Percentiles rank a stretch among this genome's conserved stretches.
Evolutionary conservation across 2,329 filamentous ascomycete species (phyloP).

Genomic region (Rutstroemia sp.): DNA sequence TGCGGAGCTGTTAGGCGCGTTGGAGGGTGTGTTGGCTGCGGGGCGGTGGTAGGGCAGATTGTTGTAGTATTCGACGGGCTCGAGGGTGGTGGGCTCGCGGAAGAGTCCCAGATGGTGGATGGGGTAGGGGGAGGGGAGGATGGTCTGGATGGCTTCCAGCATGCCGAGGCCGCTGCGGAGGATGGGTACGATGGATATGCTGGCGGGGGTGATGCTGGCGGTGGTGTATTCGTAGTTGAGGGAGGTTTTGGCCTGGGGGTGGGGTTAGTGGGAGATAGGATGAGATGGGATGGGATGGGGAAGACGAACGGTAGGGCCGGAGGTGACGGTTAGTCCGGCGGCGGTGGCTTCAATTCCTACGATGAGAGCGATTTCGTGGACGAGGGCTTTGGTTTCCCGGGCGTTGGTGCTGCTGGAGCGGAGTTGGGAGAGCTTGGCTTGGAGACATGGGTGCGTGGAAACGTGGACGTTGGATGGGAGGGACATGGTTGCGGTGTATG

Average conservation of each 20-base stretch:
- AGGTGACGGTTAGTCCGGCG: constrained; percentile 46
- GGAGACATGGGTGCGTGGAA: constrained; percentile 77
- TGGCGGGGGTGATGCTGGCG: constrained; percentile 49
- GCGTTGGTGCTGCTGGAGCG: constrained; percentile 64
- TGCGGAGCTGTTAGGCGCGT: constrained; percentile 32
- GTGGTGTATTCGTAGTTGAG: constrained; percentile 70
- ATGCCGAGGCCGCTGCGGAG: constrained; percentile 87
- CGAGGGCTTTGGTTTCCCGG: constrained; percentile 70
- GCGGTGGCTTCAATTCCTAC: constrained; percentile 76
- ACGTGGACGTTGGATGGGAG: constrained; percentile 63
- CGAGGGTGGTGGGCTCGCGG: constrained; percentile 78
- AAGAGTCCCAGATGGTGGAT: constrained; percentile 94
- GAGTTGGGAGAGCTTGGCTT: constrained; percentile 83
- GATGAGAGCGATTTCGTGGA: constrained; percentile 81
- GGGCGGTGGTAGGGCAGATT: constrained; percentile 73
- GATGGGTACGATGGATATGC: constrained; percentile 80
- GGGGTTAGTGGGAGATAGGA: background rate
- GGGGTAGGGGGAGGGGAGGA: constrained; percentile 73
- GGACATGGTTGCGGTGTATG: constrained; percentile 12
- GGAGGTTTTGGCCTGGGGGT: constrained; percentile 61
- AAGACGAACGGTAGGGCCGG: constrained; percentile 53
- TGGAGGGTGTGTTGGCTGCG: constrained; percentile 32
- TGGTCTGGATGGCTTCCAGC: constrained; percentile 76
- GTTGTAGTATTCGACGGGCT: constrained; percentile 96
- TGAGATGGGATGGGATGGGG: constrained; percentile 1